phyloP scores from a whole-genome alignment of 169 alveolate genomes.

The Neospora caninum region DNA sequence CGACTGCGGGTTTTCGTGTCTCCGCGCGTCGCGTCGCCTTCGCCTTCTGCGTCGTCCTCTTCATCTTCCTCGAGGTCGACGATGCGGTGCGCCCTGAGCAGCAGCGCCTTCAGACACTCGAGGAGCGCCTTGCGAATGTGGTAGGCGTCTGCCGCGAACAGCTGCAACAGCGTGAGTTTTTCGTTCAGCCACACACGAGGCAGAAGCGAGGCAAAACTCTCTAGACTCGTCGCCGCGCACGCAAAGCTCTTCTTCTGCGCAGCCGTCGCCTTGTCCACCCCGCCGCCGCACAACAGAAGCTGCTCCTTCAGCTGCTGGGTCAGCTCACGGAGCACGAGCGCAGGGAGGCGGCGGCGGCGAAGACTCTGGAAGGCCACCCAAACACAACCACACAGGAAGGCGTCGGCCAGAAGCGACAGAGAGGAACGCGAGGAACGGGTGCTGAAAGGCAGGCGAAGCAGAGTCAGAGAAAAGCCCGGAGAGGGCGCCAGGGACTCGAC shows the following conservation, averaged over 20 bases:
- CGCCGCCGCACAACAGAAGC: neutral
- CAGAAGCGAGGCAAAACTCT: neutral
- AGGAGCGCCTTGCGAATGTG: constrained; percentile 24
- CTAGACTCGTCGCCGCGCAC: neutral
- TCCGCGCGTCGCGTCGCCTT: neutral
- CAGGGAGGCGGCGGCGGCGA: neutral
- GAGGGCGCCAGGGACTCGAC: too few relatives aligned
- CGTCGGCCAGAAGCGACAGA: neutral
- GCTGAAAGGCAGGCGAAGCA: too few relatives aligned
- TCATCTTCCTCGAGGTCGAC: neutral
- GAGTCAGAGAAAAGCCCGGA: too few relatives aligned
- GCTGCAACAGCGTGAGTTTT: constrained; percentile 33
- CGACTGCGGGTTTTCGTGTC: constrained; percentile 29
- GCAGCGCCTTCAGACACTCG: constrained; percentile 26
- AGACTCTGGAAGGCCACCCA: neutral
- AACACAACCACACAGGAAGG: neutral
- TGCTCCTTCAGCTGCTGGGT: constrained; percentile 38
- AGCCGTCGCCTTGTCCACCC: constrained; percentile 16
- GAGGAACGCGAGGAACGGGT: neutral
- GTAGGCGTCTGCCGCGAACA: constrained; percentile 49
- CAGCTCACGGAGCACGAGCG: constrained; percentile 22
- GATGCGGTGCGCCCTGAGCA: neutral
- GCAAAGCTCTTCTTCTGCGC: constrained; percentile 35
- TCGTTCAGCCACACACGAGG: constrained; percentile 42
- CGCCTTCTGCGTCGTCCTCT: neutral